A percentile compares a stretch with the other conserved stretches of the same genome.
These are phyloP conservation scores for Heliamphora exappendiculata DNA, from an alignment of 148 eudicot genomes.

Conservation along the genomic window DNA sequence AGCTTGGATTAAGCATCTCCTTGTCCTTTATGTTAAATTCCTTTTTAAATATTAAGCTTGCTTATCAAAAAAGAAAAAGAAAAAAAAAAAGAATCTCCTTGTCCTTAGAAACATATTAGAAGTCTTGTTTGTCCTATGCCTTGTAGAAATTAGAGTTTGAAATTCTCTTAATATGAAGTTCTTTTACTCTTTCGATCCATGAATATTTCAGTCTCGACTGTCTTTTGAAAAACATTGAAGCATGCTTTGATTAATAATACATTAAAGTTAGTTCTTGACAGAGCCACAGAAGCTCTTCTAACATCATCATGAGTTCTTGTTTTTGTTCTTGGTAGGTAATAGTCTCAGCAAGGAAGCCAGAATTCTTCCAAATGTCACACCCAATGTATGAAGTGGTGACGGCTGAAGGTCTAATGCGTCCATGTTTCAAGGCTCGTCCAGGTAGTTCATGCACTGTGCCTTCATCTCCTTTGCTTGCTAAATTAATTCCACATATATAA, in stretches of 20 bases:
- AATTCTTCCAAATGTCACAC: constrained; percentile 92
- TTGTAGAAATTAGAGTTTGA: neutral
- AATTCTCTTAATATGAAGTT: neutral
- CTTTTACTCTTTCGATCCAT: neutral
- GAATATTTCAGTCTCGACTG: neutral
- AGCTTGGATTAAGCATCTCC: neutral
- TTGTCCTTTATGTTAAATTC: too few species aligned
- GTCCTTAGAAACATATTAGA: neutral
- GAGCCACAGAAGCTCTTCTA: neutral
- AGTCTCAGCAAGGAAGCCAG: constrained; percentile 95
- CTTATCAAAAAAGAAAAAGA: too few species aligned
- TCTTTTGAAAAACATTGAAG: neutral
- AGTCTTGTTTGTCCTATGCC: neutral
- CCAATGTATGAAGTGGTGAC: constrained; percentile 98
- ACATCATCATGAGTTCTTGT: constrained; percentile 1
- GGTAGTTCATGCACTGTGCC: constrained; percentile 33
- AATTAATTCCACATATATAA: neutral
- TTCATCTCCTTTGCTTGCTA: constrained; percentile 10
- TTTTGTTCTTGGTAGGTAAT: constrained; percentile 56
- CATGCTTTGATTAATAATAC: neutral
- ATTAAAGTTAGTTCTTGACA: neutral
- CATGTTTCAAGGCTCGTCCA: constrained; percentile 78
- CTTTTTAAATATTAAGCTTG: too few species aligned
- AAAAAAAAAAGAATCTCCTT: neutral
- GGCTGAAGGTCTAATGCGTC: constrained; percentile 93